These are phyloP conservation scores for Cinnamomum chago DNA, from an alignment of 164 flowering plant species.

Conservation along the genomic window DNA sequence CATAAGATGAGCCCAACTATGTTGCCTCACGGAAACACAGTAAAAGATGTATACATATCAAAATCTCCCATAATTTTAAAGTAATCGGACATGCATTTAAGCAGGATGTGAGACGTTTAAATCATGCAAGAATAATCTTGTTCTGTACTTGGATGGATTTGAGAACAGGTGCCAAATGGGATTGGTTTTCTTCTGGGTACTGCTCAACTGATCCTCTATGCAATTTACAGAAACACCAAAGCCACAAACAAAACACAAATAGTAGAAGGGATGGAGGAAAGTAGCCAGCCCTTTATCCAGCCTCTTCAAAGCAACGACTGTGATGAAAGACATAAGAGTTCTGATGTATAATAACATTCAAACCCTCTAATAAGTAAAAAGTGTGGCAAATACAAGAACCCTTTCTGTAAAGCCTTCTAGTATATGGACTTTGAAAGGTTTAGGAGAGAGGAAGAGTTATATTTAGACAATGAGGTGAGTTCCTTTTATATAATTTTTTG, in stretches of 20 bases:
- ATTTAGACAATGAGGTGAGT: too few species aligned
- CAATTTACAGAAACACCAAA: not conserved
- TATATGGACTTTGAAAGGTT: too few species aligned
- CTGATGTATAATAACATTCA: too few species aligned
- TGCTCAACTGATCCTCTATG: slow-evolving; percentile 3
- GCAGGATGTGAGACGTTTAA: not conserved
- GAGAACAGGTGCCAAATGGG: slow-evolving; percentile 3
- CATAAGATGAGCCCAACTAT: too few species aligned
- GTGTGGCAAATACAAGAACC: too few species aligned
- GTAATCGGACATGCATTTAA: not conserved
- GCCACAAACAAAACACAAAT: not conserved
- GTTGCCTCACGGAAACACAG: not conserved
- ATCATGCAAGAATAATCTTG: too few species aligned
- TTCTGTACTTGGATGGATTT: not conserved
- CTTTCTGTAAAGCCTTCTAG: too few species aligned
- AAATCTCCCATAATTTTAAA: too few species aligned
- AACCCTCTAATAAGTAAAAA: too few species aligned
- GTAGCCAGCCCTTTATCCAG: not conserved
- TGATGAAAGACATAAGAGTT: too few species aligned
- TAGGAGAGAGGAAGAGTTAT: too few species aligned
- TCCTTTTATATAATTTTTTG: too few species aligned
- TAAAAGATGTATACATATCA: not conserved
- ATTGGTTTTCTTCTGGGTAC: not conserved
- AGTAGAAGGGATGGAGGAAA: not conserved
- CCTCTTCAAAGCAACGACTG: not conserved